phyloP scores from a whole-genome alignment of 148 eudicot genomes.

The Suaeda aralocaspica region DNA sequence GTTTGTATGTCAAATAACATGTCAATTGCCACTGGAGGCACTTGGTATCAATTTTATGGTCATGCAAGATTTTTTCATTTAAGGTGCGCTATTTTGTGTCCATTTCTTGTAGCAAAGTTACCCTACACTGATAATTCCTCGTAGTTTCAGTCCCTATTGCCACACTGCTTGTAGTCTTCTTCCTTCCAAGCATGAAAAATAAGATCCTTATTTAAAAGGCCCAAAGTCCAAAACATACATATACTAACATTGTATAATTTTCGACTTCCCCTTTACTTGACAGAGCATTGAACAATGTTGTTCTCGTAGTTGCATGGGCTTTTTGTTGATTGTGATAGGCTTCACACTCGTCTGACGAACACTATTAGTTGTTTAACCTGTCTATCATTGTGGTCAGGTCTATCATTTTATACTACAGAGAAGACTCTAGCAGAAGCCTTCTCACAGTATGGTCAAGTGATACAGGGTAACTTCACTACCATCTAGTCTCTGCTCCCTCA shows the following conservation, averaged over 20 bases:
- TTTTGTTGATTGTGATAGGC: not conserved
- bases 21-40: not conserved
- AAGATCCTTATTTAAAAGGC: not conserved
- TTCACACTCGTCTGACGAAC: not conserved
- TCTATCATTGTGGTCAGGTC: slow-evolving; percentile 38
- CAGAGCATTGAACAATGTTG: too few species aligned
- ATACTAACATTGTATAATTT: not conserved
- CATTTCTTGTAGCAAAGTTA: not conserved
- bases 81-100: not conserved
- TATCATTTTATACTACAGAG: slow-evolving; percentile 69
- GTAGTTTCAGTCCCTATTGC: not conserved
- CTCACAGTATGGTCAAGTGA: slow-evolving; percentile 69
- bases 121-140: not conserved
- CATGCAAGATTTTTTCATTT: not conserved
- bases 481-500: not conserved
- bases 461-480: slow-evolving; percentile 41
- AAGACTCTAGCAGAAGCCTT: slow-evolving; percentile 68
- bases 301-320: not conserved
- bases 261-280: not conserved
- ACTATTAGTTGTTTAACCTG: not conserved
- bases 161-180: not conserved
- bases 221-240: too few species aligned
- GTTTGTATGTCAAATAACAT: not conserved
- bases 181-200: not conserved
- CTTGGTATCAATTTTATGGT: not conserved